Evolutionary conservation across 2,329 filamentous ascomycete species (phyloP), one percentile per base, ranked within the genome.

Genomic region (Knufia petricola): DNA sequence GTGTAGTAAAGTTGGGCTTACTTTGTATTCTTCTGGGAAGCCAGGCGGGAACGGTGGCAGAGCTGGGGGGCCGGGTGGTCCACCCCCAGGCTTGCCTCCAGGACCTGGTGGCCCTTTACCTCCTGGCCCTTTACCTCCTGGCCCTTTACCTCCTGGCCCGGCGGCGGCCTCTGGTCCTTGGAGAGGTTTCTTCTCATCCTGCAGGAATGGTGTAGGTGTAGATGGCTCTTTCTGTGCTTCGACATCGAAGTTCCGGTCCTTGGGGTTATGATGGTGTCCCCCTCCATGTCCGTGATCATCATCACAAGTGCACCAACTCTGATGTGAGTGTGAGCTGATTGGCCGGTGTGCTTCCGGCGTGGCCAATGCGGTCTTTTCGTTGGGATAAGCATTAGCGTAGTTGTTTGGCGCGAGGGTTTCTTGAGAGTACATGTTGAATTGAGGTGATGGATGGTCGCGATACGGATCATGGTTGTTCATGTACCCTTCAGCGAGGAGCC

Each of bases 271-370:
- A n/a, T 20, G 17, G 24, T 51, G 49, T 4, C 50, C 52, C n/a
- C n/a, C n/a, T n/a, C n/a, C n/a, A 31, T 58, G 56, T 15, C 55
- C 55, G 42, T 58, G 55, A 21, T 57, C 56, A 34, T 58, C 56
- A 24, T 59, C 56, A 48, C 56, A 59, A 7, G 56, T 57, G 44
- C 56, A 59, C 56, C 56, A 59, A 19, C 55, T 57, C 39, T 59
- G 55, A 28, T 57, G 52, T 10, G 56, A 57, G 36, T 57, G 56
- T 48, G 53, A 55, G 37, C 51, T 54, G 13, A 54, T 40, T 28
- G 50, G 50, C 23, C 55, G 50, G 32, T 56, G 50, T 37, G 52
- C 46, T 12, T 52, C 47, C 13, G 44, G 48, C 53, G 55, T 55
- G 26, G 40, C 38, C 32, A 54, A 41, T n/a, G 53, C 51, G 28